Percentiles rank a stretch among this genome's conserved stretches.
These are phyloP conservation scores for Takashimella koratensis DNA, from an alignment of 1,284 basidiomycete genomes.

Conservation along the genomic window DNA sequence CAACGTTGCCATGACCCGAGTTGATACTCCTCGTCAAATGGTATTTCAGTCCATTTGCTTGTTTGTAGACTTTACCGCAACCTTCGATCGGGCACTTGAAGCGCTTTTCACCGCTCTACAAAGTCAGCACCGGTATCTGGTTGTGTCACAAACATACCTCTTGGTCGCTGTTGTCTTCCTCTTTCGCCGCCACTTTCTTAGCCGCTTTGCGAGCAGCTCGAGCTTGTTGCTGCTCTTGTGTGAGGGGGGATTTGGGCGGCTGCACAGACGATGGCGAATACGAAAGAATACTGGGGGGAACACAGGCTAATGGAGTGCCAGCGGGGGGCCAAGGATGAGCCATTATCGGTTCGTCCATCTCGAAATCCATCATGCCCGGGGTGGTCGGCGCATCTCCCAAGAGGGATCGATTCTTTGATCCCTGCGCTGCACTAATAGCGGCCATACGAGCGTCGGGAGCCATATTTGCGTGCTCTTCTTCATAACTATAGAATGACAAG, in stretches of 20 bases:
- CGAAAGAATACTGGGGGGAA: conserved; percentile 44
- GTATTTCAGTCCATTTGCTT: conserved; percentile 51
- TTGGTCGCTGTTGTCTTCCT: conserved; percentile 27
- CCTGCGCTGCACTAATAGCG: conserved; percentile 40
- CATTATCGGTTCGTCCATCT: conserved; percentile 44
- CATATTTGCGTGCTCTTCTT: conserved; percentile 49
- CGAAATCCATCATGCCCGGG: conserved; percentile 48
- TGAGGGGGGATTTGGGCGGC: conserved; percentile 9
- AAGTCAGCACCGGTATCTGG: conserved; percentile 7
- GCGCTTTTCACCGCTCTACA: conserved; percentile 50
- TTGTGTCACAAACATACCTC: conserved; percentile 12
- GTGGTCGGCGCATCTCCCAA: conserved; percentile 44
- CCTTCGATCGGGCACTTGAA: conserved; percentile 59
- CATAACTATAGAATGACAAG: conserved; percentile 34
- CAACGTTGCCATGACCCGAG: conserved; percentile 45
- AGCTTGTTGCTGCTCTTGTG: conserved; percentile 36
- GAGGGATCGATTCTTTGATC: conserved; percentile 8
- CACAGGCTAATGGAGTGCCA: conserved; percentile 29
- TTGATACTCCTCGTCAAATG: conserved; percentile 47
- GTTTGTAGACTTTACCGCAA: conserved; percentile 61
- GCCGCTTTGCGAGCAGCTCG: conserved; percentile 37
- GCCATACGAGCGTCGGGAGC: conserved; percentile 44
- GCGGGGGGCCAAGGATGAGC: conserved; percentile 32
- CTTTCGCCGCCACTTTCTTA: conserved; percentile 36
- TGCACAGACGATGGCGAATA: conserved; percentile 21